Conservation (phyloP, 768 basidiomycete genomes). For the Kwoniella sp. region DNA sequence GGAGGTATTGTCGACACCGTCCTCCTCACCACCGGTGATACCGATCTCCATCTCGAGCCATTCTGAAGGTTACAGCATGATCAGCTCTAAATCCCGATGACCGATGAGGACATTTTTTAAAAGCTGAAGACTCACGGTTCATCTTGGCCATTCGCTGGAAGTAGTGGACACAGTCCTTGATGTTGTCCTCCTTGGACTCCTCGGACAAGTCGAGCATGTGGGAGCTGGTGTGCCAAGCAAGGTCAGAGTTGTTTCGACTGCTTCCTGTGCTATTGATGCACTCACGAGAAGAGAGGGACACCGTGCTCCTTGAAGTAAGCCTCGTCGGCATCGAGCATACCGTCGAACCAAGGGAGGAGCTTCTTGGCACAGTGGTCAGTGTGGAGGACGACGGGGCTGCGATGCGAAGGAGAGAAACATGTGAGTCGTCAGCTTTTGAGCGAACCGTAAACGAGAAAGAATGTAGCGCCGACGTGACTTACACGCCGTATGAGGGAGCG, state of each 20-base stretch:
- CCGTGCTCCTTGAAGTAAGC: slow-evolving; percentile 86
- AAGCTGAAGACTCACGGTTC: slow-evolving; percentile 58
- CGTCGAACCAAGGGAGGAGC: slow-evolving; percentile 98
- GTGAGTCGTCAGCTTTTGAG: neutral
- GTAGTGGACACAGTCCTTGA: slow-evolving; percentile 87
- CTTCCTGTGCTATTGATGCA: too few relatives aligned
- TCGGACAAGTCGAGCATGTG: slow-evolving; percentile 99
- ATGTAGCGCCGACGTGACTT: too few relatives aligned
- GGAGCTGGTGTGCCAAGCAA: slow-evolving; percentile 58
- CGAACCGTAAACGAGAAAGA: neutral
- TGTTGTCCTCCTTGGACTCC: slow-evolving; percentile 79
- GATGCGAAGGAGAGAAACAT: neutral
- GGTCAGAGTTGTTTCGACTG: too few relatives aligned
- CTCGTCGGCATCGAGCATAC: slow-evolving; percentile 94
- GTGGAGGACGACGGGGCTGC: slow-evolving; percentile 92
- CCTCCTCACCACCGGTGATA: slow-evolving; percentile 99
- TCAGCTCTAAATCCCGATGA: too few relatives aligned
- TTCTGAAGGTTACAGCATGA: slow-evolving; percentile 22
- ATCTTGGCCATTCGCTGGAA: slow-evolving; percentile 91
- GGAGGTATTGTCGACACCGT: slow-evolving; percentile 95
- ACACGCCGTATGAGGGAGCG: slow-evolving; percentile 90
- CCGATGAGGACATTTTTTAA: too few relatives aligned
- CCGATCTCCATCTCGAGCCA: slow-evolving; percentile 99
- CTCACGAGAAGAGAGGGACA: slow-evolving; percentile 60
- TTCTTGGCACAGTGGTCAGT: slow-evolving; percentile 98